Base-by-base conservation (phyloP, 2,329 filamentous ascomycete species). In the Rhynchosporium secalis region DNA sequence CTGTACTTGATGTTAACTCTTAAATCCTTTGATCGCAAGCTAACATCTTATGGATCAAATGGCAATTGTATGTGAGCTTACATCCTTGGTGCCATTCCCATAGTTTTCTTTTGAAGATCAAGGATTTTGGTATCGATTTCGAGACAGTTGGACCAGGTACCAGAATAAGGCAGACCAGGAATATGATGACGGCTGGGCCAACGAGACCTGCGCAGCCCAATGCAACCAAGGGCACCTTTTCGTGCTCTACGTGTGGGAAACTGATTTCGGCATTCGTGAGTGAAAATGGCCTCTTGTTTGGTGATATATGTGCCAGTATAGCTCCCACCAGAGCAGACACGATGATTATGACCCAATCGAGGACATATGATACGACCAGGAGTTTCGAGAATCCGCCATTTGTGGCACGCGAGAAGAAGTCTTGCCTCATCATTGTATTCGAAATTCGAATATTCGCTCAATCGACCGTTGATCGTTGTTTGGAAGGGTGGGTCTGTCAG, bases 61-160 rank as follows among this genome's bases (percentile, higher is more conserved):
- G 20, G 20, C 20, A 20, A 20, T 20, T 1, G 20, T 20, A 20
- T 20, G 20, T 20, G 20, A 20, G 20, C 20, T 20, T 20, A 20
- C 20, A 91, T 62, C 91, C 92, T 2, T 86, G 86, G 73, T 97
- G 92, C 74, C 91, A 86, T 75, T 97, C 93, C 92, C 94, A 97
- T 1, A 96, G 75, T 77, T 95, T 96, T 67, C 91, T 84, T 73
- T 84, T 85, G 87, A 91, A 92, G 49, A 93, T 80, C 59, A 91
- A 76, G 3, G 81, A 75, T 66, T 81, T 82, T 1, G 90, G 86
- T 0, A 88, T 87, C 26, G 82, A 81, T 47, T 79, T 80, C 15
- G 84, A 82, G 0, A 88, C 86, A 1, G 86, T 87, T 5, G 84
- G 82, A 3, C 90, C 91, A 1, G 92, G 92, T 0, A 95, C 86